These are phyloP conservation scores for Phytophthora sojae DNA, from an alignment of 352 stramenopile species.

Conservation along the genomic window DNA sequence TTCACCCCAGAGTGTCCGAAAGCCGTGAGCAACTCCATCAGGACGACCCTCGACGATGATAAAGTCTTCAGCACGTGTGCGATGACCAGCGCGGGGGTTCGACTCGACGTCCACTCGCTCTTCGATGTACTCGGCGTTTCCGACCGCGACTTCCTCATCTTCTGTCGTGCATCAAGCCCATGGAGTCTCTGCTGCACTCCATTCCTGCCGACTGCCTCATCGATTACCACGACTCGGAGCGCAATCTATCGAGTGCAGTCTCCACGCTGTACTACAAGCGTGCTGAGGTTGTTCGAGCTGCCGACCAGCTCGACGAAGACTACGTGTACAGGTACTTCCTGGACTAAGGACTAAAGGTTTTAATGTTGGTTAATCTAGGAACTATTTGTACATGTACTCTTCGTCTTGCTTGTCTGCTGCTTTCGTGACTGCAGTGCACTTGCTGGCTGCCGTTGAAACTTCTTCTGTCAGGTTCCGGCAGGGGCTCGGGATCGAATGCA, in stretches of 20 bases:
- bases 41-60: no score
- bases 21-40: no score
- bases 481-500: neutral
- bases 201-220: constrained; percentile 24
- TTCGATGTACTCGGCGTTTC: no score
- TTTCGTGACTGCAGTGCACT: neutral
- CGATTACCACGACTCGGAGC: constrained; percentile 2
- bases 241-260: constrained; percentile 8
- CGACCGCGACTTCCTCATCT: no score
- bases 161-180: no score
- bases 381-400: neutral
- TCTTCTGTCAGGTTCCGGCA: neutral
- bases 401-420: neutral
- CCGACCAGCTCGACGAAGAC: constrained; percentile 25
- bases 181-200: neutral
- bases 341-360: neutral
- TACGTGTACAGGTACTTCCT: constrained; percentile 26
- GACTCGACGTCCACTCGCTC: no score
- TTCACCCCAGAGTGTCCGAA: no score
- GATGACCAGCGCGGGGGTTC: no score
- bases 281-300: constrained; percentile 12
- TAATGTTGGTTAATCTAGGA: neutral
- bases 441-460: neutral
- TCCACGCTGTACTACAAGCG: constrained; percentile 22
- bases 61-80: no score